Base-by-base conservation (phyloP, 345 rosid genomes). In the Hevea brasiliensis region DNA sequence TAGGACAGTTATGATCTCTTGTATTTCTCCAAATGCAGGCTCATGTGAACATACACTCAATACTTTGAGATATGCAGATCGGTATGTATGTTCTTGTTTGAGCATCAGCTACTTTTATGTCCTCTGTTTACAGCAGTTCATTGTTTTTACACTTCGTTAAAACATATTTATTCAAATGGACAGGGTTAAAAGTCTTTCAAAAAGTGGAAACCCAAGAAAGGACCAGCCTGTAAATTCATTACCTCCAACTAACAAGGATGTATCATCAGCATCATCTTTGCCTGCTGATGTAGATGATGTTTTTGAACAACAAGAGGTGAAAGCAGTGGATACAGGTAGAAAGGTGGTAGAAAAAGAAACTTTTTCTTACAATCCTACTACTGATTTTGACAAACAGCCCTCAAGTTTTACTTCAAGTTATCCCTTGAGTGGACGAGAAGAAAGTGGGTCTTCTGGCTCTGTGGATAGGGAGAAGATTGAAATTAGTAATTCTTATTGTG, bases 181-280 rank as follows among this genome's bases (percentile, higher is more conserved):
- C 90, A 92, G 98, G 86, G 98, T 92, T 72, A 94, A 94, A 84
- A 92, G 98, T 88, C 90, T 94, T 61, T 92, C 98, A 24, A 94
- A 89, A 86, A 81, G 89, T 82, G 97, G 97, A 70, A 90, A 90
- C 76, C 68, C 83, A 45, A 94, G 80, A 79, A 92, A 92, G 85
- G 98, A 94, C 72, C 92, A 81, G 80, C 76, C 76, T 65, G 81
- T 62, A 56, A 88, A 67, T 84, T 74, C 87, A 68, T 67, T 78
- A 68, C 86, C 85, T 17, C 79, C 79, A 61, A 71, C 74, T 60
- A 89, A 27, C 53, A 92, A 84, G 83, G 97, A 92, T 81, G 81
- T 67, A 57, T 76, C 86, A 50, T 82, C 89, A 24, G 72, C 79
- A 73, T 85, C 93, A 67, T 79, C 85, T 63, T 37, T 76, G 64